Conservation (phyloP, 495 filamentous ascomycete species). For the Talaromyces proteolyticus region DNA sequence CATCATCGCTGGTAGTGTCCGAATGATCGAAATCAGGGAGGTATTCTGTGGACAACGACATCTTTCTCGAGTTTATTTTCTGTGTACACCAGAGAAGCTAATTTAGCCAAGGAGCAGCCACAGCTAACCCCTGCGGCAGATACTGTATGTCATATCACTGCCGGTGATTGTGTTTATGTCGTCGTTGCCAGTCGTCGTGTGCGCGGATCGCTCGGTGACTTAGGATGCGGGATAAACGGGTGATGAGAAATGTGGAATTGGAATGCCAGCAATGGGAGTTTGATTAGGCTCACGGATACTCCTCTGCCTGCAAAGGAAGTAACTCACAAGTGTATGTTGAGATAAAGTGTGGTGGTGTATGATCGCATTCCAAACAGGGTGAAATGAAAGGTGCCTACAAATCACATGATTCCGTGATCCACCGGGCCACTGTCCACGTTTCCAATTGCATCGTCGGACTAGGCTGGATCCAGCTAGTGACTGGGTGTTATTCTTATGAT, state of each 20-base stretch:
- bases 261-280: not conserved
- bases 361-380: not conserved
- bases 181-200: not conserved
- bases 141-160: slow-evolving; percentile 6
- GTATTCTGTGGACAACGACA: slow-evolving; percentile 38
- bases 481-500: too few species aligned
- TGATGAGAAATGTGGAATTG: not conserved
- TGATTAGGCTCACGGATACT: not conserved
- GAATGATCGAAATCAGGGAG: slow-evolving; percentile 24
- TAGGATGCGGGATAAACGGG: not conserved
- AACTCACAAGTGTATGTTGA: not conserved
- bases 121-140: not conserved
- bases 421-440: slow-evolving; percentile 5
- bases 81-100: not conserved
- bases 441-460: not conserved
- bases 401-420: slow-evolving; percentile 7
- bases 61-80: not conserved
- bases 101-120: slow-evolving; percentile 2
- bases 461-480: not conserved
- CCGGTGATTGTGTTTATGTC: not conserved
- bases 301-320: slow-evolving; percentile 8
- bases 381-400: slow-evolving; percentile 6
- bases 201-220: not conserved
- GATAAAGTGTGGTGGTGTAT: not conserved
- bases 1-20: slow-evolving; percentile 40